Evolutionary conservation across 495 filamentous ascomycete species (phyloP).

Genomic region (Neurospora hispaniola): DNA sequence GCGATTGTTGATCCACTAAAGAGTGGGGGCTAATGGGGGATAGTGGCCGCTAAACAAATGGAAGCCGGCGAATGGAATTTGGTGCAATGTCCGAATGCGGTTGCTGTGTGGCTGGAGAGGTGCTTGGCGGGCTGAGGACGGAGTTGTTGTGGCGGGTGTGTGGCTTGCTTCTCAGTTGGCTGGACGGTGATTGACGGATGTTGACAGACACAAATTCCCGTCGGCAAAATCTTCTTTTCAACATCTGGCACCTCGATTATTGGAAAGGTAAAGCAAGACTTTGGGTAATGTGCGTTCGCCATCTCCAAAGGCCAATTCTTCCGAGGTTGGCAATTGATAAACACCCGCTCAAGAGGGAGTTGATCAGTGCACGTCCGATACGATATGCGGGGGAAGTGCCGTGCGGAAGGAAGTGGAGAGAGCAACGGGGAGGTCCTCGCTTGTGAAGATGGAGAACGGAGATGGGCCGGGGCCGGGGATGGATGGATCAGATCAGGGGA

Average conservation of each 20-base stretch:
- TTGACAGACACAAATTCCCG: background rate
- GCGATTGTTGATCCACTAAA: background rate
- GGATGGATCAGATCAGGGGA: background rate
- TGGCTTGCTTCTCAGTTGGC: background rate
- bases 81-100: background rate
- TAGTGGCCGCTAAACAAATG: background rate
- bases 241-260: background rate
- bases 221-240: background rate
- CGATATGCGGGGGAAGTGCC: background rate
- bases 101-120: background rate
- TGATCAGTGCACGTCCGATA: background rate
- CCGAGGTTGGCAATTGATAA: background rate
- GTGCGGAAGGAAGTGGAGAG: background rate
- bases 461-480: background rate
- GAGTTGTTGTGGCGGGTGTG: background rate
- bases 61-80: background rate
- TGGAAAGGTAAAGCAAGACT: background rate
- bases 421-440: background rate
- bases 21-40: no score
- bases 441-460: background rate
- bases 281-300: background rate
- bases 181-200: background rate
- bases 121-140: background rate
- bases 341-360: no score
- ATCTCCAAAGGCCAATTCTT: background rate